These are phyloP conservation scores for Tritrichomonas foetus DNA, from an alignment of 208 protist species.

Conservation along the genomic window DNA sequence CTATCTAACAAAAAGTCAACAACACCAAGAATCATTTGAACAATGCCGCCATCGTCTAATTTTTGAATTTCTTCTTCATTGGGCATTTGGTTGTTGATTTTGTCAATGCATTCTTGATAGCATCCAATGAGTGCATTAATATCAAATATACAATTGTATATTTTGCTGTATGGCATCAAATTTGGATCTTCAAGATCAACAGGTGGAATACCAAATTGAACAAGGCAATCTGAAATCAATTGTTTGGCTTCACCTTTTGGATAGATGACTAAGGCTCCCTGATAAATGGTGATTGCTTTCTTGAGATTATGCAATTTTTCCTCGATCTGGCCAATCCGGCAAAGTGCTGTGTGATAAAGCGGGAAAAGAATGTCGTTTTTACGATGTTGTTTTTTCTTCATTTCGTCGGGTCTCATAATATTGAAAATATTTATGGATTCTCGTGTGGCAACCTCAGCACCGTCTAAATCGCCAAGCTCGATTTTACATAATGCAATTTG, in stretches of 20 bases:
- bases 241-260: background rate
- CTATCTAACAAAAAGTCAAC: background rate
- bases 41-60: background rate
- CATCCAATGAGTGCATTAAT: background rate
- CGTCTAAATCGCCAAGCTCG: background rate
- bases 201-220: background rate
- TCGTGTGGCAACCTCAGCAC: background rate
- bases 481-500: background rate
- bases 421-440: background rate
- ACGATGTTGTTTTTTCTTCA: background rate
- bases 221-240: background rate
- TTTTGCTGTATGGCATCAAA: background rate
- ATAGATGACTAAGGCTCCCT: background rate
- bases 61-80: background rate
- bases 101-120: background rate
- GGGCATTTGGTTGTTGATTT: background rate
- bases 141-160: background rate
- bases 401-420: background rate
- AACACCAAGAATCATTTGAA: background rate
- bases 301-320: background rate
- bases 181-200: background rate
- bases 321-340: background rate
- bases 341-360: background rate
- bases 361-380: background rate
- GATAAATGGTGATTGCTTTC: background rate